Evolutionary conservation across 2,329 filamentous ascomycete genomes (phyloP), one percentile per base, ranked within the genome.

Genomic region (Sclerotinia glacialis): DNA sequence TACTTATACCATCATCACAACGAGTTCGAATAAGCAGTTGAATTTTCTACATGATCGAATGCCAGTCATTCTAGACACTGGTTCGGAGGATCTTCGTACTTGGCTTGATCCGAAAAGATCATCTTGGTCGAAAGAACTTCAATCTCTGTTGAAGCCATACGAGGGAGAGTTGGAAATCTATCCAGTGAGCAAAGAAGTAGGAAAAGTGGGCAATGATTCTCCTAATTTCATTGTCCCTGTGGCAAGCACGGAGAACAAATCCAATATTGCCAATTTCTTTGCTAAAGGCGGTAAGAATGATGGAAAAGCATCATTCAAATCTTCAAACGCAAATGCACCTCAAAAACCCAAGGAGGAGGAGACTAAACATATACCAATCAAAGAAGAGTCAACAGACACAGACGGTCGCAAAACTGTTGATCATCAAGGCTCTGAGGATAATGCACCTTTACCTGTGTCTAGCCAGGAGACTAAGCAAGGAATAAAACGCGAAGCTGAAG

Each of bases 251-350:
- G 90, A 93, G 74, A 97, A 97, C 77, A 97, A 96, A 80, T 87
- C 84, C 60, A 97, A 95, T 71, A 98, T 98, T 77, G 91, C 90
- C 55, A 97, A 97, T 73, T 97, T 97, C 81, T 98, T 98, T 74
- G 83, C 83, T 9, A 90, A 86, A 58, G 69, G 69, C n/a, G 64
- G 67, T 4, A 59, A 67, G 42, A 72, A 74, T 64, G 65, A 56
- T 8, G 31, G 60, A 23, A 69, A 73, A 31, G 3, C 60, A 23
- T 12, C n/a, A 21, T 50, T 42, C 37, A 28, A 66, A 50, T 60
- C 64, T 46, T 34, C 59, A 23, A 16, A 50, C 7, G 49, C 60
- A 31, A 67, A 68, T 65, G 66, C 66, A 65, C 64, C 67, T 6
- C 65, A 60, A 50, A 58, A 68, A n/a, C 21, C 56, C 4, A 69